Evolutionary conservation across 352 stramenopile genomes (phyloP), one percentile per base, ranked within the genome.

Genomic region (Globisporangium carolinianum): DNA sequence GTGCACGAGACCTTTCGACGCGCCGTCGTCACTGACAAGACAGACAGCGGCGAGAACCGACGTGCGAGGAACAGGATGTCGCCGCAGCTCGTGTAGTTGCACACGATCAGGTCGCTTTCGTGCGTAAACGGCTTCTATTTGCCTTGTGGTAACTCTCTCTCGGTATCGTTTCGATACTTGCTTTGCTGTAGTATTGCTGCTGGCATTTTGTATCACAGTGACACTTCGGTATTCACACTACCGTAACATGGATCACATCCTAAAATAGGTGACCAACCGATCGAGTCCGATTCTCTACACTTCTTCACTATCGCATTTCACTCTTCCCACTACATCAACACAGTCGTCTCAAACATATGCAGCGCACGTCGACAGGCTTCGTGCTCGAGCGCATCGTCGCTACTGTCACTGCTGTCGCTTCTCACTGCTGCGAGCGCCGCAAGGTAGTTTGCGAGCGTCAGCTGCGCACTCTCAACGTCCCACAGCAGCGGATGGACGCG

Each of bases 71-170:
- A 91, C 49, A 91, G 50, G 14, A 94, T 60, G 68, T 94, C 84
- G 18, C 90, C 45, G 50, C 90, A 89, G 57, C 69, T 89, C 63
- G 80, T 89, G 70, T 87, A 73, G 67, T 94, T 94, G 72, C 76
- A 87, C 54, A 94, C 74, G 10, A 63, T 51, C 12, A 50, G 35
- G 42, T 66, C 41, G 39, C 2, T 43, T 8, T 53, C 46, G 46
- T 60, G 55, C 24, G 24, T 24, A 24, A 24, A 24, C 24, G 24
- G 24, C 24, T 24, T 24, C 24, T 24, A 24, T 24, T 24, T 24
- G 24, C 24, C 24, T 24, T 24, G 24, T 24, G 24, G 24, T n/a
- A n/a, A n/a, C n/a, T n/a, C n/a, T 24, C 24, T 24, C 24, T 24
- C 24, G 1, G 24, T 24, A 24, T 24, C 24, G 24, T 24, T 24